Evolutionary conservation across 1,284 basidiomycete genomes (phyloP).

Genomic region (Ustilago curta): DNA sequence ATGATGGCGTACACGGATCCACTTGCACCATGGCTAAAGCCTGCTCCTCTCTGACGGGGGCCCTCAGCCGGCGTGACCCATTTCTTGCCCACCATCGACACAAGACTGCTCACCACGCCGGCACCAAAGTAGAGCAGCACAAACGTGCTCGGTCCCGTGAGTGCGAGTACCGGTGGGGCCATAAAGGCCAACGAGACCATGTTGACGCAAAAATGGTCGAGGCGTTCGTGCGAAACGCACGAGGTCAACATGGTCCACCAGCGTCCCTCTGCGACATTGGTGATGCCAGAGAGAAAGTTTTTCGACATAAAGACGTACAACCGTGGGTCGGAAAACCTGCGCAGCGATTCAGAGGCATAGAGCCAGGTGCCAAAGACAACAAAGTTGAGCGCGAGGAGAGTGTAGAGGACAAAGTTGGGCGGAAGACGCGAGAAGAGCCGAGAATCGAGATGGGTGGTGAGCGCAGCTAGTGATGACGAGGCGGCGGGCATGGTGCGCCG

Average conservation of each 20-base stretch:
- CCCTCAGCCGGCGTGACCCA: conserved; percentile 2
- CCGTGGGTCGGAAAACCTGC: conserved; percentile 73
- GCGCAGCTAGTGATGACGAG: background rate
- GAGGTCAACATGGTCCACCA: conserved; percentile 85
- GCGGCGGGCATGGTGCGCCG: background rate
- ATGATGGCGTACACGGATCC: conserved; percentile 77
- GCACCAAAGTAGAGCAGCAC: conserved; percentile 80
- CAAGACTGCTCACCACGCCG: conserved; percentile 65
- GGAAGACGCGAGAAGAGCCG: conserved; percentile 15
- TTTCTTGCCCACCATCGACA: conserved; percentile 76
- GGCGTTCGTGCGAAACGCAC: conserved; percentile 50
- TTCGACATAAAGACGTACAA: conserved; percentile 75
- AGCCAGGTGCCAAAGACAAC: conserved; percentile 52
- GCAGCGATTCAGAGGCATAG: conserved; percentile 34
- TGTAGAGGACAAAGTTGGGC: conserved; percentile 27
- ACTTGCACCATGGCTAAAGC: conserved; percentile 44
- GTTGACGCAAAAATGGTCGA: conserved; percentile 80
- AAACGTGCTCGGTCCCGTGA: conserved; percentile 80
- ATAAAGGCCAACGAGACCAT: conserved; percentile 83
- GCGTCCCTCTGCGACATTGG: conserved; percentile 78
- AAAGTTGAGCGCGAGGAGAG: conserved; percentile 49
- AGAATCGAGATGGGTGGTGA: conserved; percentile 11
- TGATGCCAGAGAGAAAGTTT: conserved; percentile 76
- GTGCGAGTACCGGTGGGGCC: conserved; percentile 77
- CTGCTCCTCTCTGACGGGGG: background rate